Evolutionary conservation across 2,329 filamentous ascomycete genomes (phyloP).

Genomic region (Scedosporium minutisporum): DNA sequence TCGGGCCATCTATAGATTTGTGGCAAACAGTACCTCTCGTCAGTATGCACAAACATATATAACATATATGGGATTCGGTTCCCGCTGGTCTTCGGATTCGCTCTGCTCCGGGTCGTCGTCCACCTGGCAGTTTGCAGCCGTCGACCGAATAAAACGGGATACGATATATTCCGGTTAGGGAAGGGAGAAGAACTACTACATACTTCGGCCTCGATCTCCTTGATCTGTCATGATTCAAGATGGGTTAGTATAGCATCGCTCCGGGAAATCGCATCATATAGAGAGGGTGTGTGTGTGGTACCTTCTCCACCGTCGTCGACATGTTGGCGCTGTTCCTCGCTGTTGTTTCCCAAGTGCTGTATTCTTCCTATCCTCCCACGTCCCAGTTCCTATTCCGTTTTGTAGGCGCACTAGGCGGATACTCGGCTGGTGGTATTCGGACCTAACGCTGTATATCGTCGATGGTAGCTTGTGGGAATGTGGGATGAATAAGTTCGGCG

Average conservation of each 20-base stretch:
- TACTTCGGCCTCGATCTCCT: conserved; percentile 92
- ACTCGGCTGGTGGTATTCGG: background rate
- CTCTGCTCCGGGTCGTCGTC: background rate
- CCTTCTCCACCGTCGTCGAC: conserved; percentile 97
- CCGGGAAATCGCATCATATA: conserved; percentile 4
- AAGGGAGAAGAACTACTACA: conserved; percentile 21
- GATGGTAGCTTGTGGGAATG: conserved; percentile 16
- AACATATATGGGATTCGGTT: too few species aligned
- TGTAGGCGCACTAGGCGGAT: background rate
- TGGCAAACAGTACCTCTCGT: background rate
- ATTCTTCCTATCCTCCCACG: background rate
- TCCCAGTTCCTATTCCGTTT: background rate
- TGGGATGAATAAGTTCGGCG: conserved; percentile 13
- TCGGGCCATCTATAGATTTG: conserved; percentile 65
- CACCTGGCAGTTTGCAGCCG: too few species aligned
- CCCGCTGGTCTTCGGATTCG: background rate
- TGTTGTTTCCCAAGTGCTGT: background rate
- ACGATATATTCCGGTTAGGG: background rate
- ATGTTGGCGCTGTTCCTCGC: conserved; percentile 45
- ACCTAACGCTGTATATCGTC: background rate
- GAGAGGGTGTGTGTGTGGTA: conserved; percentile 25
- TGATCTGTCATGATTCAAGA: conserved; percentile 55
- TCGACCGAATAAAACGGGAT: background rate
- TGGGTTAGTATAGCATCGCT: conserved; percentile 21
- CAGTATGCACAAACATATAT: background rate